These are phyloP conservation scores for Luffa aegyptiaca DNA, from an alignment of 306 rosid species.

Conservation along the genomic window DNA sequence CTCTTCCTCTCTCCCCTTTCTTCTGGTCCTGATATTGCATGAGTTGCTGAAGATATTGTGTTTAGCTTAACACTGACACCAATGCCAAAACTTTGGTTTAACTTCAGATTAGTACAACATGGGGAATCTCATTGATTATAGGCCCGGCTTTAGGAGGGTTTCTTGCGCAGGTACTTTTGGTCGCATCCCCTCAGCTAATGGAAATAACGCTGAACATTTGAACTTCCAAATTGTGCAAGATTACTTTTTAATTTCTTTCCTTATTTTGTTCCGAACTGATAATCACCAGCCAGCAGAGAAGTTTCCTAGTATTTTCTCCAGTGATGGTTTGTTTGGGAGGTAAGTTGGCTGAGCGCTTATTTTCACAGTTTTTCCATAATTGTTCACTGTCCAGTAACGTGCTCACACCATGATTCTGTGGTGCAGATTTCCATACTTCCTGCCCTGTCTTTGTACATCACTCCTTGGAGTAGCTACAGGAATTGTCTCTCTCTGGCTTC, in stretches of 20 bases:
- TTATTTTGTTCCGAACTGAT: neutral
- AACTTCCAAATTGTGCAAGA: neutral
- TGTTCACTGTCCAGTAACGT: neutral
- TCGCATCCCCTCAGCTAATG: neutral
- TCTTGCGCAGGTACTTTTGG: conserved; percentile 65
- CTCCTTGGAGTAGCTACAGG: conserved; percentile 16
- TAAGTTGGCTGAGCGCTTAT: conserved; percentile 16
- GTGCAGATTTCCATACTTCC: conserved; percentile 48
- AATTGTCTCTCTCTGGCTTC: conserved; percentile 31
- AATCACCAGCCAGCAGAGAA: conserved; percentile 67
- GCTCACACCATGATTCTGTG: neutral
- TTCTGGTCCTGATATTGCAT: neutral
- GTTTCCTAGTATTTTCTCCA: conserved; percentile 53
- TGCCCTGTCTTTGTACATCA: conserved; percentile 40
- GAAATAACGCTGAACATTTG: neutral
- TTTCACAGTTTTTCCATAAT: neutral
- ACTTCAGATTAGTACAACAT: conserved; percentile 62
- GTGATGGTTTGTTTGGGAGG: conserved; percentile 64
- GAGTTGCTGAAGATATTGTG: neutral
- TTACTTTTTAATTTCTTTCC: neutral
- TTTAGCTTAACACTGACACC: neutral
- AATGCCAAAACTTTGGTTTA: conserved; percentile 8
- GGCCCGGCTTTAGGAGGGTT: conserved; percentile 93
- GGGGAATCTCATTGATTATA: conserved; percentile 68
- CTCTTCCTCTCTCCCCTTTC: neutral